These are phyloP conservation scores for Apiotrichum montevideense DNA, from an alignment of 1,284 basidiomycete genomes.

Conservation along the genomic window DNA sequence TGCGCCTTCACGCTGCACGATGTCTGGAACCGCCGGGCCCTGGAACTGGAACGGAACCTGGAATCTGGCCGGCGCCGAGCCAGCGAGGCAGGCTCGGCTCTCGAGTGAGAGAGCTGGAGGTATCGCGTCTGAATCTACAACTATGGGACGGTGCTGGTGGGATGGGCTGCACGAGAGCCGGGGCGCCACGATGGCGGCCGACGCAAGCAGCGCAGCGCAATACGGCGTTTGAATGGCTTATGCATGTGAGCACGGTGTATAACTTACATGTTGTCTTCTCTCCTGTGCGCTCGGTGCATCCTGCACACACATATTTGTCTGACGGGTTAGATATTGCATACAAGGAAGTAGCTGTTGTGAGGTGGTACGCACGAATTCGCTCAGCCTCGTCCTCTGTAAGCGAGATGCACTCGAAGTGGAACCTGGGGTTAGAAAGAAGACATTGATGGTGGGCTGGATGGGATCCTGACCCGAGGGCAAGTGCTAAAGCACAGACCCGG, in stretches of 20 bases:
- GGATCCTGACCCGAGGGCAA: too few relatives aligned
- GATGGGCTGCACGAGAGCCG: neutral
- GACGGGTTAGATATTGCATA: neutral
- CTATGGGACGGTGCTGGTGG: neutral
- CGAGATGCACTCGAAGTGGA: constrained; percentile 37
- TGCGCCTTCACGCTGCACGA: too few relatives aligned
- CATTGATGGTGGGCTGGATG: too few relatives aligned
- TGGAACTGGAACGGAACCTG: too few relatives aligned
- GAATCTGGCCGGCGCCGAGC: too few relatives aligned
- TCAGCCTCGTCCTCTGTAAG: constrained; percentile 31
- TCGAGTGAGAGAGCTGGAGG: neutral
- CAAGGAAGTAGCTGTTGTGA: too few relatives aligned
- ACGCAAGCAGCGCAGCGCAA: neutral
- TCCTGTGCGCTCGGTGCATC: constrained; percentile 27
- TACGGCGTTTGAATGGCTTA: neutral
- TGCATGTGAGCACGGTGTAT: neutral
- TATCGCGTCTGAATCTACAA: constrained; percentile 10
- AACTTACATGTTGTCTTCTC: constrained; percentile 37
- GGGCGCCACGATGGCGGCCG: neutral
- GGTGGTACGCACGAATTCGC: constrained; percentile 30
- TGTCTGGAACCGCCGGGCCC: too few relatives aligned
- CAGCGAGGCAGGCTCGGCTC: too few relatives aligned
- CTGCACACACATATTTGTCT: constrained; percentile 32
- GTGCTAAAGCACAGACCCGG: too few relatives aligned
- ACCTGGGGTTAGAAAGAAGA: constrained; percentile 22